phyloP scores from a whole-genome alignment of 2,329 filamentous ascomycete species.

The Beauveria sp. region DNA sequence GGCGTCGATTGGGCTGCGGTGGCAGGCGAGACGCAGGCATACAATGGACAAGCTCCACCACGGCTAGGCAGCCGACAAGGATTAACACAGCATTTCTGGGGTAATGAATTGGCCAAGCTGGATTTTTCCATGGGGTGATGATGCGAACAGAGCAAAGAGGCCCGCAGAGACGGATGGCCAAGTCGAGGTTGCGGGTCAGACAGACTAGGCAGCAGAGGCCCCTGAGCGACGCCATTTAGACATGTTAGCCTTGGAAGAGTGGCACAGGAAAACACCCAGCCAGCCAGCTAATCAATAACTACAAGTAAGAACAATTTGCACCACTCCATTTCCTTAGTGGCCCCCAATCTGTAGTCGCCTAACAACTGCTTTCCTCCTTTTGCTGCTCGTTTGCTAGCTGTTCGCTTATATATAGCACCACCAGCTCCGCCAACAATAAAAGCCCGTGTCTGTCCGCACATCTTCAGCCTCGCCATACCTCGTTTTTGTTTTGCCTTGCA shows the following conservation, averaged over 20 bases:
- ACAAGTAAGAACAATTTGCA: no score
- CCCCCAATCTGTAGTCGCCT: not conserved
- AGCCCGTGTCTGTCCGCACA: not conserved
- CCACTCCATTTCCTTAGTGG: not conserved
- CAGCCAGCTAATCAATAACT: no score
- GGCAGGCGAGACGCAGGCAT: no score
- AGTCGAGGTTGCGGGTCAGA: not conserved
- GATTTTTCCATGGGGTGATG: no score
- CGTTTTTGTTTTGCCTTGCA: not conserved
- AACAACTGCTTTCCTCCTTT: not conserved
- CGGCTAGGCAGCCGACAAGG: slow-evolving; percentile 7
- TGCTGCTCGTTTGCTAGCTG: not conserved
- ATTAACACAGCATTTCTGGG: not conserved
- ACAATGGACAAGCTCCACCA: not conserved
- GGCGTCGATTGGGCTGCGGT: not conserved
- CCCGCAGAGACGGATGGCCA: not conserved
- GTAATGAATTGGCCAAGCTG: not conserved
- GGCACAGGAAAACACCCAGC: no score
- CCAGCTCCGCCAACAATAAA: not conserved
- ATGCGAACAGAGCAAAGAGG: not conserved
- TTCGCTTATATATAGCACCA: not conserved
- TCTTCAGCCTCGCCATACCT: not conserved
- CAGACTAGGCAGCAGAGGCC: slow-evolving; percentile 7
- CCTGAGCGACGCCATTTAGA: not conserved
- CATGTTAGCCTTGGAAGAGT: not conserved